These are phyloP conservation scores for Lithohypha guttulata DNA, from an alignment of 2,329 filamentous ascomycete genomes.

Conservation along the genomic window DNA sequence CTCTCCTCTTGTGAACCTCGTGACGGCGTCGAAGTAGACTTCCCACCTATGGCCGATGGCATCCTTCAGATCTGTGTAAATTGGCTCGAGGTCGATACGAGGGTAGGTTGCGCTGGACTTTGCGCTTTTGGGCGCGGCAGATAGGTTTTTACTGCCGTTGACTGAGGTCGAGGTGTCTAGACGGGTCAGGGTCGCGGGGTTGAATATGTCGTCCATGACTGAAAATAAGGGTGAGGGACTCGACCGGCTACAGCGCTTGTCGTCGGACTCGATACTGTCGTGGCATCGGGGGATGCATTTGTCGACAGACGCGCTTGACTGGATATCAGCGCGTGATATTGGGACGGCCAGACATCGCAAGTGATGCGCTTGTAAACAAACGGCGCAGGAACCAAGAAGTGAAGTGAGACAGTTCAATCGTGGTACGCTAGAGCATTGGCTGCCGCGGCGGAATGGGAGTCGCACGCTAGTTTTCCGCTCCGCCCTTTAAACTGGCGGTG, in stretches of 20 bases:
- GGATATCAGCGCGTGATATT: no score
- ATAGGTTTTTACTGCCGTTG: slow-evolving; percentile 13
- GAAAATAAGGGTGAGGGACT: not conserved
- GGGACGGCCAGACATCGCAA: no score
- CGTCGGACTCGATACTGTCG: no score
- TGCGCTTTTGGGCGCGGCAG: slow-evolving; percentile 34
- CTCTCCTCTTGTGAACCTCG: slow-evolving; percentile 46
- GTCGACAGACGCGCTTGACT: no score
- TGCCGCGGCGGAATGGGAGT: no score
- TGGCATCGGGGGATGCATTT: no score
- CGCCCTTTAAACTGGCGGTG: no score
- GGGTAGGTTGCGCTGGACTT: slow-evolving; percentile 44
- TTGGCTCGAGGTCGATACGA: slow-evolving; percentile 51
- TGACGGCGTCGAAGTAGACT: slow-evolving; percentile 49
- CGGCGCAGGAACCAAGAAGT: no score
- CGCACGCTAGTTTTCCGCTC: no score
- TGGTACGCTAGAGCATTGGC: no score
- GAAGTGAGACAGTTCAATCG: no score
- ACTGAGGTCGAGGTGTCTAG: slow-evolving; percentile 20
- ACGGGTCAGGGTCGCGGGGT: slow-evolving; percentile 24
- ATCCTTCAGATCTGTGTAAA: slow-evolving; percentile 51
- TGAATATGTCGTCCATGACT: slow-evolving; percentile 23
- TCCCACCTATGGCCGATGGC: slow-evolving; percentile 50
- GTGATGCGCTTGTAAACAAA: no score
- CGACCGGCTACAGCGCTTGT: not conserved